A percentile compares a stretch with the other conserved stretches of the same genome.
These are phyloP conservation scores for Penicillium tannophilum DNA, from an alignment of 495 filamentous ascomycete species.

Conservation along the genomic window DNA sequence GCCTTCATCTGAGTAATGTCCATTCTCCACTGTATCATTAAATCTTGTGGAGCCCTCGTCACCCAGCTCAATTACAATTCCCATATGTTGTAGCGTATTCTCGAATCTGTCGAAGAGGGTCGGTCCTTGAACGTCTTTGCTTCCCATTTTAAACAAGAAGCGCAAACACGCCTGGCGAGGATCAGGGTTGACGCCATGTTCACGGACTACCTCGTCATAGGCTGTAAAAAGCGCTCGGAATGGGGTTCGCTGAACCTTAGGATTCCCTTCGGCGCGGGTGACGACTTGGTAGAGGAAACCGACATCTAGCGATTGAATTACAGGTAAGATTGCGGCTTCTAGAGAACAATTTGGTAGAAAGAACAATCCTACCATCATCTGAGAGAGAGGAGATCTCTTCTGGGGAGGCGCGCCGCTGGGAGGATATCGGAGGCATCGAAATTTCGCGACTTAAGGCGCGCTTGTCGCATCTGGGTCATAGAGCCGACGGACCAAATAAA, in stretches of 20 bases:
- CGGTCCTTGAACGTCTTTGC: conserved; percentile 45
- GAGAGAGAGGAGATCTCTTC: conserved; percentile 54
- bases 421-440: conserved; percentile 62
- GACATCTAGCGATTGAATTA: conserved; percentile 60
- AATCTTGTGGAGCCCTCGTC: conserved; percentile 27
- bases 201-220: conserved; percentile 70
- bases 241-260: conserved; percentile 63
- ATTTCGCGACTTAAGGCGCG: conserved; percentile 55
- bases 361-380: conserved; percentile 58
- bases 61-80: conserved; percentile 67
- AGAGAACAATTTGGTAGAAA: not conserved
- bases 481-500: conserved; percentile 47
- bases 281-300: conserved; percentile 77
- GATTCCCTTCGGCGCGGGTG: conserved; percentile 64
- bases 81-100: conserved; percentile 61
- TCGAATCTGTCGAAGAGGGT: conserved; percentile 69
- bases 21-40: conserved; percentile 31
- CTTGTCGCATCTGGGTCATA: conserved; percentile 55
- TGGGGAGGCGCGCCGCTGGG: conserved; percentile 51
- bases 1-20: conserved; percentile 24
- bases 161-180: conserved; percentile 74
- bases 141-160: conserved; percentile 80
- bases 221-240: conserved; percentile 80
- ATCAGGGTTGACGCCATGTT: conserved; percentile 67
- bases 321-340: conserved; percentile 14